phyloP scores from a whole-genome alignment of 208 protist genomes.

The Crithidia fasciculata region DNA sequence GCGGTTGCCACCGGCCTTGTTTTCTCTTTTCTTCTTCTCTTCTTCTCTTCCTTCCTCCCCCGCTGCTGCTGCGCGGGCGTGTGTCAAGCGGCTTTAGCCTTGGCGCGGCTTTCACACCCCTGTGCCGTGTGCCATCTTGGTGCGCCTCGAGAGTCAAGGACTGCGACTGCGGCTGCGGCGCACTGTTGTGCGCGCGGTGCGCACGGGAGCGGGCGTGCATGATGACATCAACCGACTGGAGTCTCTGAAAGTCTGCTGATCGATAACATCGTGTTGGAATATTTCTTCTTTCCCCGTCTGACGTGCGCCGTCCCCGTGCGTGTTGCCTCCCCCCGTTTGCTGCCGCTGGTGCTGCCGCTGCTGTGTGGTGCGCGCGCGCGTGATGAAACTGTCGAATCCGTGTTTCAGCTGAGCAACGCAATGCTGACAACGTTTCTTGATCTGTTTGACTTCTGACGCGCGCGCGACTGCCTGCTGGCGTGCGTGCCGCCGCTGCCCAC shows the following conservation, averaged over 20 bases:
- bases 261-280: constrained; percentile 31
- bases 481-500: neutral
- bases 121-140: constrained; percentile 46
- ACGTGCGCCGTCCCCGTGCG: constrained; percentile 1
- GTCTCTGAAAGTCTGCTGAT: constrained; percentile 37
- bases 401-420: constrained; percentile 49
- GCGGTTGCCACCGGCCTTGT: neutral
- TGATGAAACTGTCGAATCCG: constrained; percentile 61
- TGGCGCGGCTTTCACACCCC: constrained; percentile 43
- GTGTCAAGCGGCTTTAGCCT: constrained; percentile 42
- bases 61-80: neutral
- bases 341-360: neutral
- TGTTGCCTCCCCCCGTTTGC: too few species aligned
- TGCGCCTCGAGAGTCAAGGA: constrained; percentile 32
- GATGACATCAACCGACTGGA: constrained; percentile 50
- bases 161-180: neutral
- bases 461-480: neutral
- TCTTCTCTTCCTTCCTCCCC: neutral
- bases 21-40: neutral
- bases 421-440: constrained; percentile 41
- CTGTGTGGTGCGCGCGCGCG: constrained; percentile 16
- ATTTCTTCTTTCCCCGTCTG: constrained; percentile 38
- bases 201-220: constrained; percentile 2
- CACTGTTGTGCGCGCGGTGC: constrained; percentile 5
- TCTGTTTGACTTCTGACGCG: constrained; percentile 50